Evolutionary conservation across 805 yeast genomes (phyloP), one percentile per base, ranked within the genome.

Genomic region (Debaryomyces hansenii): DNA sequence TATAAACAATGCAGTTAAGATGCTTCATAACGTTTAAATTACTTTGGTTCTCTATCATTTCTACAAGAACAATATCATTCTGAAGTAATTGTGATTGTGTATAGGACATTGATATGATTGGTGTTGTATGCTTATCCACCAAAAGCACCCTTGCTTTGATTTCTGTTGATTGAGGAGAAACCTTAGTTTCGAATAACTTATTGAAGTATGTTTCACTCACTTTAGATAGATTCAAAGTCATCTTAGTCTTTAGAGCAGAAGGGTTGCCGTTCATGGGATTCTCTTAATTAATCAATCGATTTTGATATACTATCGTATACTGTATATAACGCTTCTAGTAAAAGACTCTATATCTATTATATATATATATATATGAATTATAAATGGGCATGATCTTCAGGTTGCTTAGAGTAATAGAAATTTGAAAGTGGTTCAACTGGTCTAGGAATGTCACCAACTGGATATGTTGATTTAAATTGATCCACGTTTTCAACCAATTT

Each of bases 81-180:
- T 85, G 82, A 33, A 94, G 75, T 38, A 94, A 74, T 46, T 84
- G 87, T 2, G 95, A 84, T 62, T 94, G 99, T 2, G 97, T 87
- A 24, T 95, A 81, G 55, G 87, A 83, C 79, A 94, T 76, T n/a
- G 97, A 90, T 18, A 94, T 80, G 20, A 90, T 82, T 0, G 90
- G 77, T 5, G 95, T 87, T 55, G 99, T 92, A 52, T 76, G 75
- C 42, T 78, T 72, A 60, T 94, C 99, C 46, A 94, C 75, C 34
- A 94, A 72, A 32, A 94, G 72, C 24, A 91, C 96, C 53, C 82
- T 82, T 48, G 91, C 83, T 50, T 77, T 64, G 20, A 48, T 39
- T 27, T 66, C 69, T 47, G 35, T 56, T 48, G 12, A 42, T 51
- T 20, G 46, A 41, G 52, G 55, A 37, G 50, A 47, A 20, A 51